Percentiles rank a stretch among this genome's conserved stretches.
Evolutionary conservation across 2,329 filamentous ascomycete species (phyloP).

Genomic region (Trichophyton simii): DNA sequence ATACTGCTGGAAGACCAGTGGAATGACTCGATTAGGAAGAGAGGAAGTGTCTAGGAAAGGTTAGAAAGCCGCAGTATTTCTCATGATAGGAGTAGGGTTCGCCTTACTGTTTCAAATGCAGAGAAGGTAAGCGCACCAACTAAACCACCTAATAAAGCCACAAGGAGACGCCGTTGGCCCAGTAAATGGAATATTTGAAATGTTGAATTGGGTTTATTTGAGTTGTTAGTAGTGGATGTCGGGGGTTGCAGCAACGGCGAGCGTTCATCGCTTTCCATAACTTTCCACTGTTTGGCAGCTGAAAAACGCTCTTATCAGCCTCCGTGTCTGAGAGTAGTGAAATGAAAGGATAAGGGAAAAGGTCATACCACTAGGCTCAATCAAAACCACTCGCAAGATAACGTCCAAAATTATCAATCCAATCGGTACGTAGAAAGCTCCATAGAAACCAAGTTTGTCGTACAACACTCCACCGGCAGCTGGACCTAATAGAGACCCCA

Average conservation of each 20-base stretch:
- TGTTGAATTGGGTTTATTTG: neutral
- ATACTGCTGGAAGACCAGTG: neutral
- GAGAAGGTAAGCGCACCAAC: neutral
- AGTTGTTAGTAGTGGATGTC: neutral
- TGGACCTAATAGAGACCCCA: conserved; percentile 46
- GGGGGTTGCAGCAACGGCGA: neutral
- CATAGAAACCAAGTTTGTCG: conserved; percentile 44
- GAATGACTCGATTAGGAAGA: neutral
- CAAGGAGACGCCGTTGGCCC: neutral
- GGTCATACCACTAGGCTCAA: conserved; percentile 18
- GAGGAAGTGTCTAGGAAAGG: neutral
- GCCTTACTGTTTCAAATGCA: neutral
- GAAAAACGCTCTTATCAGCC: neutral
- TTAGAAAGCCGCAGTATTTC: neutral
- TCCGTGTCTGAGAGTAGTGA: neutral
- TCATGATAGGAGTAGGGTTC: neutral
- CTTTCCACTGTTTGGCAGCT: neutral
- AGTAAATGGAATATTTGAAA: neutral
- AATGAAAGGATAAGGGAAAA: neutral
- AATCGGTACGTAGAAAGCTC: conserved; percentile 47
- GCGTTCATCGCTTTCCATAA: neutral
- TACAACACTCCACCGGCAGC: conserved; percentile 50
- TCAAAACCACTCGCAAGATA: conserved; percentile 44
- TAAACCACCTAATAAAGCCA: neutral
- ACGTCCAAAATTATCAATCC: conserved; percentile 47